These are phyloP conservation scores for Pyrenopolyporus hunteri DNA, from an alignment of 495 filamentous ascomycete species.

Conservation along the genomic window DNA sequence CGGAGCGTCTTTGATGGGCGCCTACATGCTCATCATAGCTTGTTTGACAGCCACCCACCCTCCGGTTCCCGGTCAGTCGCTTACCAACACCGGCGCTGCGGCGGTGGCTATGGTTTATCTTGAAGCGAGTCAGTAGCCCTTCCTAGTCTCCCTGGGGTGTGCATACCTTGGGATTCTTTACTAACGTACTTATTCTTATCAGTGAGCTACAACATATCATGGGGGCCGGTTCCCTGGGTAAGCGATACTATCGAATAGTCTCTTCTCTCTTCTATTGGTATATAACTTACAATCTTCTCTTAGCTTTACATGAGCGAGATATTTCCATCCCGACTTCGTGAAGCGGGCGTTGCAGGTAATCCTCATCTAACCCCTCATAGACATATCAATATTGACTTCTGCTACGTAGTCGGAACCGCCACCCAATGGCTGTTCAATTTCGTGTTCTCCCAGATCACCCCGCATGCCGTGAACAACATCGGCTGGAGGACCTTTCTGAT, in stretches of 20 bases:
- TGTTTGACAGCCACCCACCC: constrained; percentile 50
- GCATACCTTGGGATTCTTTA: background rate
- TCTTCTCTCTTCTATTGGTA: background rate
- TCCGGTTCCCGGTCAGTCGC: constrained; percentile 38
- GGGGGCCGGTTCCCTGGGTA: constrained; percentile 57
- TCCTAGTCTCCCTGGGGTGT: background rate
- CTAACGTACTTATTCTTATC: background rate
- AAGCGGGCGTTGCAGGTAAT: constrained; percentile 49
- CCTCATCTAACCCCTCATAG: background rate
- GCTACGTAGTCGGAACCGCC: constrained; percentile 46
- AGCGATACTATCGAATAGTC: background rate
- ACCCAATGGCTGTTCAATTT: constrained; percentile 66
- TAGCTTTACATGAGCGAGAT: constrained; percentile 57
- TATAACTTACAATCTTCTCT: background rate
- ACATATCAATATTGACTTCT: background rate
- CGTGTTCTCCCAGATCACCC: constrained; percentile 59
- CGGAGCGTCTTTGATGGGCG: constrained; percentile 48
- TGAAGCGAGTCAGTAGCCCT: constrained; percentile 44
- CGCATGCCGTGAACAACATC: constrained; percentile 58
- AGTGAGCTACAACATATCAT: constrained; percentile 56
- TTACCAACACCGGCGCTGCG: constrained; percentile 49
- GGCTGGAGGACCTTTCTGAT: constrained; percentile 61
- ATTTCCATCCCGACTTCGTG: constrained; percentile 58
- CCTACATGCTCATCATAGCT: constrained; percentile 40
- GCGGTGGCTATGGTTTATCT: constrained; percentile 59